Evolutionary conservation across 192 early-diverging fungal genomes (phyloP).

Genomic region (Mortierella antarctica): DNA sequence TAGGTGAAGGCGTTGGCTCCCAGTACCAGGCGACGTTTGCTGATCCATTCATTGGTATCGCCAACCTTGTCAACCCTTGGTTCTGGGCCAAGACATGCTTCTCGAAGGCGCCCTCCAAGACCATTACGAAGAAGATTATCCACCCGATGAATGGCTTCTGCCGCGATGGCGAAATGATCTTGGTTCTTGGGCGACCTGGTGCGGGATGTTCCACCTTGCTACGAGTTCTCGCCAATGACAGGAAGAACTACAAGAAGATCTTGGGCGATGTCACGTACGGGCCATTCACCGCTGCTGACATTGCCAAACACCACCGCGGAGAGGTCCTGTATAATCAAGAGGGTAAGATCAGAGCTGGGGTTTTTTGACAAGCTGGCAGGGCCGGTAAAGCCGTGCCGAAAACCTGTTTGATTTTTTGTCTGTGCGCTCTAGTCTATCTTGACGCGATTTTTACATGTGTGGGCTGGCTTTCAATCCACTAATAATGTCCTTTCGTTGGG

Average conservation of each 20-base stretch:
- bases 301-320: constrained; percentile 72
- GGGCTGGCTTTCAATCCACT: neutral
- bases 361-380: neutral
- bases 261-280: constrained; percentile 72
- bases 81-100: constrained; percentile 49
- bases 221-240: constrained; percentile 69
- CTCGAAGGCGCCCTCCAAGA: constrained; percentile 12
- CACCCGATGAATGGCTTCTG: constrained; percentile 70
- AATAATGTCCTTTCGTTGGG: neutral
- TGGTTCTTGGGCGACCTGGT: constrained; percentile 78
- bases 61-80: constrained; percentile 46
- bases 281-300: constrained; percentile 69
- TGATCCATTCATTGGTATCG: constrained; percentile 49
- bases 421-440: neutral
- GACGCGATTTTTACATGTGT: neutral
- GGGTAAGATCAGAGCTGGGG: constrained; percentile 22
- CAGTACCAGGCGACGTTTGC: constrained; percentile 27
- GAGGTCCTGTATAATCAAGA: constrained; percentile 86
- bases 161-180: constrained; percentile 77
- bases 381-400: neutral
- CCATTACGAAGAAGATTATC: constrained; percentile 62
- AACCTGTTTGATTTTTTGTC: neutral
- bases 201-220: constrained; percentile 75
- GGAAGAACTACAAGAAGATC: constrained; percentile 62
- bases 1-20: constrained; percentile 47